A percentile compares a stretch with the other conserved stretches of the same genome.
phyloP scores from a whole-genome alignment of 2,329 filamentous ascomycete species.

The Beauveria sp. region DNA sequence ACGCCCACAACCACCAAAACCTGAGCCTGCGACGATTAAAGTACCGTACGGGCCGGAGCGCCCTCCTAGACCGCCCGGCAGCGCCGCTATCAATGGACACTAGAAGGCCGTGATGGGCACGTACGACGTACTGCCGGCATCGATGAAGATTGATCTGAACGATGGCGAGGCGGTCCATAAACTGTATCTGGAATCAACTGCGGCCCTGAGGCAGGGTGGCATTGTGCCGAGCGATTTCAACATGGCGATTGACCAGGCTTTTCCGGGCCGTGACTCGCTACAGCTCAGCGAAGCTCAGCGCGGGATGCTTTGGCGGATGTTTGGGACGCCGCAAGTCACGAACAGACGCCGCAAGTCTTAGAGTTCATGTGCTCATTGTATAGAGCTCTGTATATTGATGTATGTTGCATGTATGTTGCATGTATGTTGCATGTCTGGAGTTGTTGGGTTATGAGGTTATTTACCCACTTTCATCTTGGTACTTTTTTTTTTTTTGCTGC shows the following conservation, averaged over 20 bases:
- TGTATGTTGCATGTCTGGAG: conserved; percentile 11
- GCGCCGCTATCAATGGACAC: conserved; percentile 35
- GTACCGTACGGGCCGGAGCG: conserved; percentile 42
- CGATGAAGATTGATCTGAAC: background rate
- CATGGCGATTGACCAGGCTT: background rate
- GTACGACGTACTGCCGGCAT: background rate
- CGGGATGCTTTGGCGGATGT: background rate
- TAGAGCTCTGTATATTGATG: conserved; percentile 10
- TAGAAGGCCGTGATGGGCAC: conserved; percentile 25
- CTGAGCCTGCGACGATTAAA: conserved; percentile 21
- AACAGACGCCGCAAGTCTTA: background rate
- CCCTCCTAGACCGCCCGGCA: conserved; percentile 29
- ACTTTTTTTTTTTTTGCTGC: no score
- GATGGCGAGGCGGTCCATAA: background rate
- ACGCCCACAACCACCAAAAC: conserved; percentile 24
- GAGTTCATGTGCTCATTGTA: background rate
- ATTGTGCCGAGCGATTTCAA: background rate
- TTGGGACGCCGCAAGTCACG: background rate
- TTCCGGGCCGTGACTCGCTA: background rate
- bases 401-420: conserved; percentile 12
- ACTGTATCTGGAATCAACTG: background rate
- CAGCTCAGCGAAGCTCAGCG: background rate
- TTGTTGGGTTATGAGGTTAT: background rate
- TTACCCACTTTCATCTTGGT: background rate
- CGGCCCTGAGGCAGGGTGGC: background rate